A percentile compares a stretch with the other conserved stretches of the same genome.
Evolutionary conservation across 1,139 yeast species (phyloP).

Genomic region (Geotrichum restrictum): DNA sequence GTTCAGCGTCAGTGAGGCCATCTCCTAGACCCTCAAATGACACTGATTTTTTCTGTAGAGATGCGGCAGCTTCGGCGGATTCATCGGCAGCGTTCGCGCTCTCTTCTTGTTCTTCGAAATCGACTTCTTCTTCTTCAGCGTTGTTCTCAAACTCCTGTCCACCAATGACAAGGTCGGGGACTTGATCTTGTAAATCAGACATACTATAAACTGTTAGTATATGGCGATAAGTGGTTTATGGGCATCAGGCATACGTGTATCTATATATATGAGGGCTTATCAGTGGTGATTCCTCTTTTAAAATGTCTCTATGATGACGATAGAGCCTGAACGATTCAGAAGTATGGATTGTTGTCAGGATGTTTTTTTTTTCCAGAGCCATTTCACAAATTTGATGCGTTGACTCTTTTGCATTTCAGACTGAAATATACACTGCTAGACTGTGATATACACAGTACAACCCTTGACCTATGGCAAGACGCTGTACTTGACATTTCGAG

Average conservation of each 20-base stretch:
- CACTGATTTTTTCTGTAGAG: conserved; percentile 63
- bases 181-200: conserved; percentile 72
- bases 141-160: conserved; percentile 53
- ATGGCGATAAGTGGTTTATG: no score
- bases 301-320: no score
- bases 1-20: conserved; percentile 54
- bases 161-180: conserved; percentile 81
- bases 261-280: no score
- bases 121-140: conserved; percentile 50
- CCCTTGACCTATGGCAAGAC: conserved; percentile 7
- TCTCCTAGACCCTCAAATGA: conserved; percentile 77
- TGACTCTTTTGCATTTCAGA: background rate
- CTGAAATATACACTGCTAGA: background rate
- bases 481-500: background rate
- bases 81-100: conserved; percentile 23
- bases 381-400: no score
- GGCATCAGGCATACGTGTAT: no score
- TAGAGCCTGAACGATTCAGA: no score
- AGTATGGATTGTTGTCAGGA: no score
- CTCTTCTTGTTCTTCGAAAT: conserved; percentile 47
- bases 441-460: background rate
- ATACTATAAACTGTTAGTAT: conserved; percentile 20
- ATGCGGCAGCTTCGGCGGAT: conserved; percentile 31
- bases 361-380: background rate
- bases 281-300: no score